Evolutionary conservation across 805 yeast genomes (phyloP), one percentile per base, ranked within the genome.

Genomic region (Candida chauliodis): DNA sequence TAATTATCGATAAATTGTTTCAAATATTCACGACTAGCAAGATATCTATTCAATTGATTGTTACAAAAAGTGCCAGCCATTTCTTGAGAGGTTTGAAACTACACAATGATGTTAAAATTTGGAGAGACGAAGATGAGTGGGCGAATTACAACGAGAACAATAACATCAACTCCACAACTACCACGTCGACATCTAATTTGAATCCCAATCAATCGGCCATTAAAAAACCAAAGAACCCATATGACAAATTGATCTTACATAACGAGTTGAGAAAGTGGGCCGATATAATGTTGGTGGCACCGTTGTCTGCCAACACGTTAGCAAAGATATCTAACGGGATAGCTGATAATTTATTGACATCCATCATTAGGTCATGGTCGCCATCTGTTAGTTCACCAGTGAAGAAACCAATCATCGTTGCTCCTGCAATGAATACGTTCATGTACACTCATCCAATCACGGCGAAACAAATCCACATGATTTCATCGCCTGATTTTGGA

Each of bases 41-140:
- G 42, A 81, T 89, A 3, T 79, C 89, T 3, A 85, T 90, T 44
- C 96, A 90, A 59, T 66, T 90, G 36, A 87, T 90, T 17, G 84
- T 85, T 17, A 89, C 96, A 4, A 75, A 79, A 43, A 77, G 95
- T 1, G 95, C 97, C 0, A 88, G 83, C 44, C 90, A 85, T 45
- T 68, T 69, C 37, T 50, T 69, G 32, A 61, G 63, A 55, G 91
- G 95, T 43, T 59, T 83, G 36, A 60, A 78, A 50, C 61, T 77
- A 54, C 59, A 85, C 16, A 72, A 82, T 13, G 81, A 81, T 50
- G 87, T 89, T 17, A 81, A 81, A 44, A 78, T 90, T 13, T 91
- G 98, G 98, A 75, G 90, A 53, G 97, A 93, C 55, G 75, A 76
- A 42, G 99, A 93, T 57, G 98, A 91, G 62, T 91, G 99, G 99